Base-by-base conservation (phyloP, 2,329 filamentous ascomycete genomes). In the Diaporthe velutina region DNA sequence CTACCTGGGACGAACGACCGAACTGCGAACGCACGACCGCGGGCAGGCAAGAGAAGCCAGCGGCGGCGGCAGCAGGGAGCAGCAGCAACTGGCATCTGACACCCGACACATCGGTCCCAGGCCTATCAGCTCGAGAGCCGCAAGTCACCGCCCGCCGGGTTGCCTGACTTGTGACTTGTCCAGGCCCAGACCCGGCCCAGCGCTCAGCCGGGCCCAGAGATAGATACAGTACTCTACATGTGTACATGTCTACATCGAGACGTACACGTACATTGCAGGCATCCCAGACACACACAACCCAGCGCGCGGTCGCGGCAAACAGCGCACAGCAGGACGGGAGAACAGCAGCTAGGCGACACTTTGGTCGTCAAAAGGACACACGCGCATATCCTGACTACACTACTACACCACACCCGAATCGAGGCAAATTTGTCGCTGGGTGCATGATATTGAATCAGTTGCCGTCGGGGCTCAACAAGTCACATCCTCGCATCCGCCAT, bases 71-170 rank as follows among this genome's bases (percentile, higher is more conserved):
- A 64, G 35, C 71, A 76, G 42, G 71, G 38, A 71, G 71, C 74
- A 30, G 50, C 38, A 28, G 66, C 70, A 42, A 38, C 48, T 61
- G 58, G 58, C 73, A 74, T 72, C 73, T 74, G 73, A 74, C 73
- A 74, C 73, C 73, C 57, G 58, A 58, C 50, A 42, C 40, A 45
- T 61, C 73, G 73, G 67, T 48, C 40, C 38, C 57, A 61, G 58
- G 60, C 73, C 73, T 74, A 74, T 74, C 67, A 74, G 67, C 73
- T 71, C 48, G 15, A 66, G 67, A 64, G 45, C 67, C 57, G 58
- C 67, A 52, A 54, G 45, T 66, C 50, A 50, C 25, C 50, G 52
- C 45, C 28, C 52, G 38, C 28, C 45, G 35, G 57, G 42, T 22
- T 52, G 42, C 55, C 70, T 50, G 55, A 60, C 70, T 61, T 71